These are phyloP conservation scores for Diphasiastrum complanatum DNA, from an alignment of 83 land plant species.

Conservation along the genomic window DNA sequence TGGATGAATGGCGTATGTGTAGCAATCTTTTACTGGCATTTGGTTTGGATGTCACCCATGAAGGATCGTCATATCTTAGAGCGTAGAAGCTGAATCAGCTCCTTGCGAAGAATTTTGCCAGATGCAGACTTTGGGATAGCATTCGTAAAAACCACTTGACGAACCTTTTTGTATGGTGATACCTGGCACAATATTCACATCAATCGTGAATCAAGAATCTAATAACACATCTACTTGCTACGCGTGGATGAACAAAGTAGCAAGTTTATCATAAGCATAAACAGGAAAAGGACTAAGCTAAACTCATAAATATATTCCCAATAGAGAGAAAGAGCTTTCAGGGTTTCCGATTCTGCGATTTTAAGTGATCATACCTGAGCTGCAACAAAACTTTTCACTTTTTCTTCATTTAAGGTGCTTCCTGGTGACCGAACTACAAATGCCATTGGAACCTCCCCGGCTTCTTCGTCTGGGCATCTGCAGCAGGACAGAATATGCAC, in stretches of 20 bases:
- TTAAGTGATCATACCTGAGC: constrained; percentile 14
- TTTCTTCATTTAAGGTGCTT: constrained; percentile 6
- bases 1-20: too few relatives aligned
- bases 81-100: too few relatives aligned
- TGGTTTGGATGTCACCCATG: too few relatives aligned
- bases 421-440: constrained; percentile 8
- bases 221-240: too few relatives aligned
- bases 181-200: constrained; percentile 33
- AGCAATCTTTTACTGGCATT: too few relatives aligned
- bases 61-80: too few relatives aligned
- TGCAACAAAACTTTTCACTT: constrained; percentile 17
- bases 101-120: constrained; percentile 45
- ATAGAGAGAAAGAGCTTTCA: too few relatives aligned
- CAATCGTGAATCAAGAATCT: background rate
- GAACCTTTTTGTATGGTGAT: constrained; percentile 56
- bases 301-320: too few relatives aligned
- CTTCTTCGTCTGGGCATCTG: constrained; percentile 23
- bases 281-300: background rate
- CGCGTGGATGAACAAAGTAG: too few relatives aligned
- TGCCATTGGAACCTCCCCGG: constrained; percentile 18
- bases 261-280: too few relatives aligned
- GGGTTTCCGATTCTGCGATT: too few relatives aligned
- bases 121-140: constrained; percentile 51
- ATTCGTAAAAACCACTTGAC: constrained; percentile 37
- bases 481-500: background rate